Percentiles rank a stretch among this genome's conserved stretches.
These are phyloP conservation scores for Lachnellula willkommii DNA, from an alignment of 2,329 filamentous ascomycete genomes.

Conservation along the genomic window DNA sequence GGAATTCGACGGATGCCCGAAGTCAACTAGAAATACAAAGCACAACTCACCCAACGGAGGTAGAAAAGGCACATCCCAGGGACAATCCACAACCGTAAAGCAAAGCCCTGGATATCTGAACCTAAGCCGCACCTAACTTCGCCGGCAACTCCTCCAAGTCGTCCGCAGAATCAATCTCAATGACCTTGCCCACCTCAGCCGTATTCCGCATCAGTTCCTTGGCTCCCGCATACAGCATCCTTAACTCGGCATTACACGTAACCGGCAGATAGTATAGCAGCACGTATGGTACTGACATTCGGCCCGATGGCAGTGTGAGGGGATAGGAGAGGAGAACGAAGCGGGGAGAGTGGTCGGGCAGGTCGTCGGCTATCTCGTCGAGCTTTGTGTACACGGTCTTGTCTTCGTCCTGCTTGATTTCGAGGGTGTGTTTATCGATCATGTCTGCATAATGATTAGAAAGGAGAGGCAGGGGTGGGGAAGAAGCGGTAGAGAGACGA, in stretches of 20 bases:
- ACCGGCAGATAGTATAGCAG: constrained; percentile 91
- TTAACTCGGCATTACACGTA: constrained; percentile 78
- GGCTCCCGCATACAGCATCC: constrained; percentile 93
- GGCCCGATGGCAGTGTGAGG: constrained; percentile 73
- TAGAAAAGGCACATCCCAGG: too few species aligned
- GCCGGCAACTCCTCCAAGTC: constrained; percentile 78
- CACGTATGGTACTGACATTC: constrained; percentile 85
- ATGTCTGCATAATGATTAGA: constrained; percentile 52
- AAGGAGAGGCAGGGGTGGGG: constrained; percentile 2
- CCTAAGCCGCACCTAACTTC: constrained; percentile 41
- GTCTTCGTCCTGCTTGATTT: constrained; percentile 79
- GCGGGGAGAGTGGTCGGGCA: constrained; percentile 86
- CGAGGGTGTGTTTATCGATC: constrained; percentile 85
- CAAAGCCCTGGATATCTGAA: too few species aligned
- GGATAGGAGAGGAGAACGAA: constrained; percentile 91
- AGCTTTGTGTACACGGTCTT: constrained; percentile 74
- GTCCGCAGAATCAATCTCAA: constrained; percentile 77
- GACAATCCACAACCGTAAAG: too few species aligned
- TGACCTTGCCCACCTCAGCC: constrained; percentile 78
- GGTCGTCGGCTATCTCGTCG: constrained; percentile 75
- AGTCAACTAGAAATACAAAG: too few species aligned
- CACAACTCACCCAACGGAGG: too few species aligned
- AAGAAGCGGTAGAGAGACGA: constrained; percentile 28
- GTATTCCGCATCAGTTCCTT: constrained; percentile 95
- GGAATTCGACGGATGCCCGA: too few species aligned